phyloP scores from a whole-genome alignment of 1,284 basidiomycete species.

The Apiotrichum veenhuisii region DNA sequence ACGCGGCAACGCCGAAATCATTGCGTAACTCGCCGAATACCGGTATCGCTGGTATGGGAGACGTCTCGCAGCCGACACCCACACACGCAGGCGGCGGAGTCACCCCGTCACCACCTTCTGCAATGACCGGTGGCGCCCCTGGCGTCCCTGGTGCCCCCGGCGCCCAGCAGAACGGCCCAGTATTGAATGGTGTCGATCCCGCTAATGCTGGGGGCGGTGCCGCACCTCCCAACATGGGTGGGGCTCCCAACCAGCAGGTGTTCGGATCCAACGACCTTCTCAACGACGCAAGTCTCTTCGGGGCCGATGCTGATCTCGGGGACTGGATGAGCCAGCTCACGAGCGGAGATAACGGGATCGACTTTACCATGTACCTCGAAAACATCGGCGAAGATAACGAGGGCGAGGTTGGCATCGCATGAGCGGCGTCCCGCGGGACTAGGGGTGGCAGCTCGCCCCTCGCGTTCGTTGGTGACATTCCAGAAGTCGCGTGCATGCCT shows the following conservation, averaged over 20 bases:
- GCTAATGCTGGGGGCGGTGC: background rate
- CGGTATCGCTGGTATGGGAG: constrained; percentile 13
- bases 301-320: constrained; percentile 11
- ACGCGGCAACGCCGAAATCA: constrained; percentile 41
- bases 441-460: no score
- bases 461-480: no score
- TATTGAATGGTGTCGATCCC: background rate
- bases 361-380: constrained; percentile 39
- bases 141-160: background rate
- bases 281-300: constrained; percentile 9
- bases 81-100: constrained; percentile 18
- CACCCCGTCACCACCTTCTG: constrained; percentile 32
- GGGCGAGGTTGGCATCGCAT: constrained; percentile 25
- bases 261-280: constrained; percentile 8
- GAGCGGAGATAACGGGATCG: constrained; percentile 22
- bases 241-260: background rate
- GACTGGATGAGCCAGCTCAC: constrained; percentile 16
- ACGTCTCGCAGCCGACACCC: constrained; percentile 17
- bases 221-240: background rate
- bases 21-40: constrained; percentile 39
- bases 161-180: background rate
- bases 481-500: no score
- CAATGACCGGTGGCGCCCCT: no score
- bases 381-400: constrained; percentile 38
- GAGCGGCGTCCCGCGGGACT: background rate